These are phyloP conservation scores for Fraxinus sp. DNA, from an alignment of 305 asterid species.

Conservation along the genomic window DNA sequence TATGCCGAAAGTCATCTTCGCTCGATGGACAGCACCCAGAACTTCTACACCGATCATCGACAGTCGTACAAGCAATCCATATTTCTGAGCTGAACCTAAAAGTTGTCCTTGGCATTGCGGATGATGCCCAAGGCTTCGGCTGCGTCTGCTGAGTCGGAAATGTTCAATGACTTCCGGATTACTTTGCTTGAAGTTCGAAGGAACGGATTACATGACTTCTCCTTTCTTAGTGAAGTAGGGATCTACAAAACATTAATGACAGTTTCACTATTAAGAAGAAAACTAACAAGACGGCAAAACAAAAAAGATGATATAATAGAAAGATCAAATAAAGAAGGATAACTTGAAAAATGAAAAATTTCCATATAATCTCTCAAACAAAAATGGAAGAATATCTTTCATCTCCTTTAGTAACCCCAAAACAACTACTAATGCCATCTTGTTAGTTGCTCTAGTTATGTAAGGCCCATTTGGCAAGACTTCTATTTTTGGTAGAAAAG, in stretches of 20 bases:
- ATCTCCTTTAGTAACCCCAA: background rate
- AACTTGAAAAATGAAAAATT: background rate
- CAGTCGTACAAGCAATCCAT: background rate
- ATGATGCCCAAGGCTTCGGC: conserved; percentile 72
- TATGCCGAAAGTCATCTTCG: background rate
- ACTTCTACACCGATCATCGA: background rate
- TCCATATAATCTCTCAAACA: background rate
- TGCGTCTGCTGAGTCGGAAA: conserved; percentile 68
- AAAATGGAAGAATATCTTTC: background rate
- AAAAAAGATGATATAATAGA: background rate
- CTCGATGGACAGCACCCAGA: background rate
- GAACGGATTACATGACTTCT: conserved; percentile 89
- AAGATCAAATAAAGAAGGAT: background rate
- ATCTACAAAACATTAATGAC: conserved; percentile 47
- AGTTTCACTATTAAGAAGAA: background rate
- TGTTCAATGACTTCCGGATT: conserved; percentile 63
- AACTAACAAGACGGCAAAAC: background rate
- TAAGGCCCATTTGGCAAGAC: background rate
- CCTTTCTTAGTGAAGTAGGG: conserved; percentile 70
- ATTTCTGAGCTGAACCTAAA: conserved; percentile 37
- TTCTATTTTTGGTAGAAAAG: background rate
- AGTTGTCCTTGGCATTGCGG: conserved; percentile 85
- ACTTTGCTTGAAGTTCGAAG: conserved; percentile 85
- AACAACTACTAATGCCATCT: background rate
- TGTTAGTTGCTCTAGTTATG: background rate